phyloP scores from a whole-genome alignment of 2,329 filamentous ascomycete genomes.

The Setomelanomma holmii region DNA sequence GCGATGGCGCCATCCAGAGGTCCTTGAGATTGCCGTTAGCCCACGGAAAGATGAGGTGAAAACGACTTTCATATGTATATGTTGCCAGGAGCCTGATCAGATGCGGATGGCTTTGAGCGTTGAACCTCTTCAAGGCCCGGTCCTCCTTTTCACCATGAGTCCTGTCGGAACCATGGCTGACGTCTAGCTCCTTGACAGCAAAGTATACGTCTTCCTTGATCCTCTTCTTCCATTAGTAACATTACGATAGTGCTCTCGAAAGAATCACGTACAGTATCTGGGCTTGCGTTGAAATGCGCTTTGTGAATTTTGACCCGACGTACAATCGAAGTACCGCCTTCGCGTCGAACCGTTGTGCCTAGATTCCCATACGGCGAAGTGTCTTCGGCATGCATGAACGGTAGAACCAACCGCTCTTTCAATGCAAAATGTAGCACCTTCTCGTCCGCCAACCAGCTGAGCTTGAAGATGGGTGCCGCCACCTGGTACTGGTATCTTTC shows the following conservation, averaged over 20 bases:
- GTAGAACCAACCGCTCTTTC: not conserved
- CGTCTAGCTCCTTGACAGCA: constrained; percentile 4
- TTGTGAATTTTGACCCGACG: constrained; percentile 3
- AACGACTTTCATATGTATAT: constrained; percentile 1
- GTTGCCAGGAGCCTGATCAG: constrained; percentile 16
- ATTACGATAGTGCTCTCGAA: not conserved
- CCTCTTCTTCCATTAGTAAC: not conserved
- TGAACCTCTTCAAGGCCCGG: constrained; percentile 2
- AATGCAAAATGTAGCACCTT: not conserved
- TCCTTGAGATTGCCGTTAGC: constrained; percentile 12
- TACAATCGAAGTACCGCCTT: constrained; percentile 4
- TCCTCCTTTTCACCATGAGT: not conserved
- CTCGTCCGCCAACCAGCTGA: not conserved
- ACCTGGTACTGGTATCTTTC: constrained; percentile 1
- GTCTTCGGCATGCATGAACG: not conserved
- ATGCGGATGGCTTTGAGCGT: constrained; percentile 2
- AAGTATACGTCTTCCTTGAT: not conserved
- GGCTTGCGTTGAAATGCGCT: not conserved
- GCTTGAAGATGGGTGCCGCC: not conserved
- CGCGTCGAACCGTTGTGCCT: not conserved
- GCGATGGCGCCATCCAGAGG: constrained; percentile 4
- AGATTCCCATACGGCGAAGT: not conserved
- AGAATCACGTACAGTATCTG: not conserved
- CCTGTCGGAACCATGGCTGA: not conserved
- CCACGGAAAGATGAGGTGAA: constrained; percentile 18